Evolutionary conservation across 176 grass and related monocot genomes (phyloP).

Genomic region (Chloris gayana): DNA sequence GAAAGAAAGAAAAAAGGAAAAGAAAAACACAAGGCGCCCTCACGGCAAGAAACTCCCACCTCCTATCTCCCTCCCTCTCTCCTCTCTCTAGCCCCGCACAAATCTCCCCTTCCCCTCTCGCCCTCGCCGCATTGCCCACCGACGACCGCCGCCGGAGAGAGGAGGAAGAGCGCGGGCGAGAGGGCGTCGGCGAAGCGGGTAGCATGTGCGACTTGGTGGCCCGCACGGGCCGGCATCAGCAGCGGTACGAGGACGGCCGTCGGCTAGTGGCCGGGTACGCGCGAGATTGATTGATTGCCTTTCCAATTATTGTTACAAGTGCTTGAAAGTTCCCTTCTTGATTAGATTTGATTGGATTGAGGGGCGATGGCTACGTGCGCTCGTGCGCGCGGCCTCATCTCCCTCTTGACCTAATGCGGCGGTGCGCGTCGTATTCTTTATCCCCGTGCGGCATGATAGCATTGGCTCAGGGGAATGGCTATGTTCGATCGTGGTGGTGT

Average conservation of each 20-base stretch:
- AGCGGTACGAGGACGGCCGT: conserved; percentile 89
- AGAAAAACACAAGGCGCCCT: not conserved
- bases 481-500: conserved; percentile 24
- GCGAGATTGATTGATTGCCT: conserved; percentile 1
- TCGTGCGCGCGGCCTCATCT: conserved; percentile 16
- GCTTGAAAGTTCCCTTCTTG: not conserved
- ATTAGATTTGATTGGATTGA: conserved; percentile 42
- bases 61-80: conserved; percentile 21
- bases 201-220: conserved; percentile 98
- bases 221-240: conserved; percentile 97
- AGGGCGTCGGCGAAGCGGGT: conserved; percentile 21
- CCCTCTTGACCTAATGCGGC: conserved; percentile 38
- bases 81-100: conserved; percentile 33
- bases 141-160: conserved; percentile 33
- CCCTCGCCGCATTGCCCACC: conserved; percentile 47
- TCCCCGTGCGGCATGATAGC: not conserved
- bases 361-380: conserved; percentile 18
- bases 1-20: not conserved
- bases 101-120: conserved; percentile 41
- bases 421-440: conserved; percentile 23
- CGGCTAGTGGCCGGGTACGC: conserved; percentile 84
- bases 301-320: conserved; percentile 8
- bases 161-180: conserved; percentile 18
- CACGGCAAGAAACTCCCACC: not conserved
- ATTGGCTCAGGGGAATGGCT: conserved; percentile 12